These are phyloP conservation scores for Pseudognaphalium luteoalbum DNA, from an alignment of 129 eudicot genomes.

Conservation along the genomic window DNA sequence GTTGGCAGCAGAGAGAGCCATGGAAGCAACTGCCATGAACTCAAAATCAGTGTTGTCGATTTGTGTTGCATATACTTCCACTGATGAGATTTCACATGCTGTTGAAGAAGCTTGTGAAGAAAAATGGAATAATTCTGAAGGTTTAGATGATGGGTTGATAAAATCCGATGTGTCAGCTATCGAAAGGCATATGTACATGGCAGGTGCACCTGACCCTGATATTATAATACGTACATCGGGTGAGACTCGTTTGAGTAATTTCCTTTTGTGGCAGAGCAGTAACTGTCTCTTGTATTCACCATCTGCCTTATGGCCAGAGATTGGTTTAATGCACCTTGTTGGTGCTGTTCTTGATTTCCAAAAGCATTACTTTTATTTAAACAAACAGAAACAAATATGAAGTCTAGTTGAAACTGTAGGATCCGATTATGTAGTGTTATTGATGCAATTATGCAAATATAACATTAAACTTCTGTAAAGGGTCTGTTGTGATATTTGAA, in stretches of 20 bases:
- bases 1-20: slow-evolving; percentile 17
- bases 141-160: neutral
- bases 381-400: slow-evolving; percentile 2
- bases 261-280: slow-evolving; percentile 63
- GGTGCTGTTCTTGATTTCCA: neutral
- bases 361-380: neutral
- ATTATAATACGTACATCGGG: slow-evolving; percentile 57
- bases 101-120: slow-evolving; percentile 8
- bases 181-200: slow-evolving; percentile 12
- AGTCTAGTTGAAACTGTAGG: neutral
- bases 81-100: neutral
- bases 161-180: neutral
- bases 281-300: slow-evolving; percentile 48
- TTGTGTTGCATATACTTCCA: slow-evolving; percentile 12
- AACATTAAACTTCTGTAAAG: neutral
- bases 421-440: neutral
- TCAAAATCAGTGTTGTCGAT: neutral
- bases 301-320: slow-evolving; percentile 8
- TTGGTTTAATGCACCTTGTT: slow-evolving; percentile 11
- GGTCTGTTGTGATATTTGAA: neutral
- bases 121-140: neutral
- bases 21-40: slow-evolving; percentile 11
- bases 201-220: slow-evolving; percentile 7
- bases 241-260: slow-evolving; percentile 66
- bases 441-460: neutral